Base-by-base conservation (phyloP, 192 early-diverging fungal genomes). In the Rhizophlyctis rosea region DNA sequence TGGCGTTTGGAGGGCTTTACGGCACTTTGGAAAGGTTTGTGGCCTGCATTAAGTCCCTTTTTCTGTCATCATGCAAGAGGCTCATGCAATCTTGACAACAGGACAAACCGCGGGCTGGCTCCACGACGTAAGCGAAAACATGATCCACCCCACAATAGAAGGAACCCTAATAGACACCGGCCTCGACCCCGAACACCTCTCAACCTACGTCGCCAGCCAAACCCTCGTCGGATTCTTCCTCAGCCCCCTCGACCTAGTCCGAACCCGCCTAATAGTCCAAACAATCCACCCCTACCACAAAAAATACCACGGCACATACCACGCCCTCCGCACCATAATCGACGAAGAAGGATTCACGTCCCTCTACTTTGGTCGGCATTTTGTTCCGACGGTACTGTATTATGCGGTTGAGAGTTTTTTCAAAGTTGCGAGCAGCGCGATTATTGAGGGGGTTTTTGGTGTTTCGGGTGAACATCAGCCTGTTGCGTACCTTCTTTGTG, bases 211-310 rank as follows among this genome's bases (percentile, higher is more conserved):
- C 3, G 78, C 81, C 1, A 93, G 91, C 23, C 84, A 90, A 67
- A 66, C 90, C 3, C 61, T 91, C 2, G 84, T 89, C 7, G 92
- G 91, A 2, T 74, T 92, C 53, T 32, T 93, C 28, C 80, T 97
- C 52, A 88, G 86, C 58, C 96, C 96, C 0, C 72, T 99, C 50
- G 94, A 97, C 56, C 73, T 97, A 11, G 80, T 91, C 27, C 84
- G 87, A 44, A 95, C 95, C 16, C 74, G 90, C 88, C 71, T 96
- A 54, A 76, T 93, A 21, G 90, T 94, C 3, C 96, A 98, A 74
- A 87, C 93, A 13, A 70, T 84, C 2, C 84, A 86, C 33, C 90
- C 89, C 1, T 62, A 81, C 34, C 88, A 91, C 56, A 80, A 87
- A 27, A 99, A 99, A 69, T 99, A 99, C 79, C 75, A 68, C 31